These are phyloP conservation scores for Diutina sp. DNA, from an alignment of 1,139 yeast genomes.

Conservation along the genomic window DNA sequence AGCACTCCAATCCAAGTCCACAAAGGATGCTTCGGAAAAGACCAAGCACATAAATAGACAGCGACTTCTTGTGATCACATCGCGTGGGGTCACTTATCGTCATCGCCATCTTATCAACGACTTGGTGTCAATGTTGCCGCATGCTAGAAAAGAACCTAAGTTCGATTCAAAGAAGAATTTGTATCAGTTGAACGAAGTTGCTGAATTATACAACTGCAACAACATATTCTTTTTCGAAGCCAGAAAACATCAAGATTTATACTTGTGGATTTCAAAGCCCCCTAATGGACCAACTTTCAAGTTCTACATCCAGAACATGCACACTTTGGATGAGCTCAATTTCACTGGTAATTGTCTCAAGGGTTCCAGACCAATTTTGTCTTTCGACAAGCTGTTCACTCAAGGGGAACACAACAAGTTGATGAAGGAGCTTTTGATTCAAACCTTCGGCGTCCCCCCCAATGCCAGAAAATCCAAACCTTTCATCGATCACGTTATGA, in stretches of 20 bases:
- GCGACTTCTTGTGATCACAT: conserved; percentile 75
- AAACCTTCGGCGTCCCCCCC: conserved; percentile 94
- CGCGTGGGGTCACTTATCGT: conserved; percentile 89
- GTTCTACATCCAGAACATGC: conserved; percentile 88
- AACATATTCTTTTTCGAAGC: conserved; percentile 91
- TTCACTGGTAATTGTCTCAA: conserved; percentile 93
- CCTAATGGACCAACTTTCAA: conserved; percentile 97
- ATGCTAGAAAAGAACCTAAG: conserved; percentile 93
- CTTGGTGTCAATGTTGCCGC: conserved; percentile 71
- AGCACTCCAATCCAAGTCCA: conserved; percentile 44
- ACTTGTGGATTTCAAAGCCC: conserved; percentile 89
- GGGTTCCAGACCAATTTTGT: conserved; percentile 92
- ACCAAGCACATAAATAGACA: conserved; percentile 59
- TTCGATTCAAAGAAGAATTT: conserved; percentile 87
- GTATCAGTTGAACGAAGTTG: conserved; percentile 83
- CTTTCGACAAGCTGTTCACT: conserved; percentile 69
- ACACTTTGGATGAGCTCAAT: conserved; percentile 90
- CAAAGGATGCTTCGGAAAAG: conserved; percentile 32
- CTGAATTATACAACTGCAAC: conserved; percentile 95
- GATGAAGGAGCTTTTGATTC: conserved; percentile 75
- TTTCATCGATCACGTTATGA: conserved; percentile 87
- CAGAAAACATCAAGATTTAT: conserved; percentile 90
- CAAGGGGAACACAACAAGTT: conserved; percentile 50
- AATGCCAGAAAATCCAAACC: conserved; percentile 91
- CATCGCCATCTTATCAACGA: conserved; percentile 92